Base-by-base conservation (phyloP, 768 basidiomycete species). In the Boletellus emodensis region DNA sequence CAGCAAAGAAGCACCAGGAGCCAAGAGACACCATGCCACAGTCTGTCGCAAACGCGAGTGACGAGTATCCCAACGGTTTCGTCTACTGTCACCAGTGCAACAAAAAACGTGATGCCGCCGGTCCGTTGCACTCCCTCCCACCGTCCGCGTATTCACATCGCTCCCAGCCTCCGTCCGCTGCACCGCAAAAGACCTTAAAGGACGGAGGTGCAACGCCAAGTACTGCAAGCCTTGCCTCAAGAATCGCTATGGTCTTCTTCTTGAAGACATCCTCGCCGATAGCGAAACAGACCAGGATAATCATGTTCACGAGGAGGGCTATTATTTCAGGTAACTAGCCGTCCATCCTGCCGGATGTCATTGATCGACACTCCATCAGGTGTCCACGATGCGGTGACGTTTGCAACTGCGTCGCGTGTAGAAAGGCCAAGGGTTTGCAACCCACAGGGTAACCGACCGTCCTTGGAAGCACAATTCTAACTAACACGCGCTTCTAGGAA, bases 1-100 rank as follows among this genome's bases (percentile, higher is more conserved):
- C 35, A 48, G 35, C 35, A 41, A 63, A 56, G 47, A 64, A 57
- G 38, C 46, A 30, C 57, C 57, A 59, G 60, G 75, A 74, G 51
- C 55, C 65, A 24, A 72, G 53, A 30, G 46, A 40, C 30, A 42
- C 45, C 40, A 35, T 49, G 36, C 34, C 43, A 24, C 46, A 63
- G 54, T 54, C 61, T 26, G 33, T 39, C 42, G 45, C 52, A 39
- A 60, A 61, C 42, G 52, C 39, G 54, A 59, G 50, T 11, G 50
- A 69, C 17, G 67, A 71, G 35, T 65, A 57, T 49, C 71, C 72
- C 33, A 68, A 67, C 24, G 76, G 59, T 60, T 74, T 63, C 42
- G 66, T 80, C 44, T 79, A 82, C 56, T 90, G 88, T 56, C 88
- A 88, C 63, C 87, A 88, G 60, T 88, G 88, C 66, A 74, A 73